Base-by-base conservation (phyloP, 768 basidiomycete species). In the Termitomyces sp. region DNA sequence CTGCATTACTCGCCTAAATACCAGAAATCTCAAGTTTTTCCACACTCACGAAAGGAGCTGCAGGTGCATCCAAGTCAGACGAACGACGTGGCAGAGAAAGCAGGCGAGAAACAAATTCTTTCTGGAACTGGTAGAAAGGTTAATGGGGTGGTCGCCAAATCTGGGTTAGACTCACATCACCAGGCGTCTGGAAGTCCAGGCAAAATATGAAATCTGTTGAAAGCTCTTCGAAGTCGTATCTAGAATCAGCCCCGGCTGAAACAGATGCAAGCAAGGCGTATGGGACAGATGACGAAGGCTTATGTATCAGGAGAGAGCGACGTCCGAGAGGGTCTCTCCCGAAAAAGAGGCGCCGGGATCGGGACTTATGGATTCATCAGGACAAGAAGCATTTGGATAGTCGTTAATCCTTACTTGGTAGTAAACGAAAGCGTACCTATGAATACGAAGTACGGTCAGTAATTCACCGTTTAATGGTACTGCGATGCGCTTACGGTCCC, bases 281-380 rank as follows among this genome's bases (percentile, higher is more conserved):
- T 0, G 88, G 85, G 5, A 72, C 71, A 18, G 54, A 50, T 1
- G 60, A 39, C 14, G 79, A 79, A 30, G 88, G 88, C 57, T 71
- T 75, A 57, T 89, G 89, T 33, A 91, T 74, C 7, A 96, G 74
- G 7, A 96, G 78, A n/a, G 93, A 95, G 47, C 94, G 82, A 37
- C 93, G 82, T 7, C 93, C 93, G 2, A 95, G 80, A 3, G 92
- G 91, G 70, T 96, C 93, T 53, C 92, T 80, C 16, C 80, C 88
- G 65, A 88, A 93, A 71, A 83, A 90, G 9, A 96, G 64, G 33
- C 70, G 78, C 32, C 73, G 68, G 8, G 78, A 73, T 45, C 61
- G 42, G 52, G 68, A 71, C 86, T 87, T 62, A 27, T 42, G 48
- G 8, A 14, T 53, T 30, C 13, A 56, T 61, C 32, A 54, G 39